Percentiles rank a stretch among this genome's conserved stretches.
These are phyloP conservation scores for Ophiostoma tasmaniense DNA, from an alignment of 2,329 filamentous ascomycete species.

Conservation along the genomic window DNA sequence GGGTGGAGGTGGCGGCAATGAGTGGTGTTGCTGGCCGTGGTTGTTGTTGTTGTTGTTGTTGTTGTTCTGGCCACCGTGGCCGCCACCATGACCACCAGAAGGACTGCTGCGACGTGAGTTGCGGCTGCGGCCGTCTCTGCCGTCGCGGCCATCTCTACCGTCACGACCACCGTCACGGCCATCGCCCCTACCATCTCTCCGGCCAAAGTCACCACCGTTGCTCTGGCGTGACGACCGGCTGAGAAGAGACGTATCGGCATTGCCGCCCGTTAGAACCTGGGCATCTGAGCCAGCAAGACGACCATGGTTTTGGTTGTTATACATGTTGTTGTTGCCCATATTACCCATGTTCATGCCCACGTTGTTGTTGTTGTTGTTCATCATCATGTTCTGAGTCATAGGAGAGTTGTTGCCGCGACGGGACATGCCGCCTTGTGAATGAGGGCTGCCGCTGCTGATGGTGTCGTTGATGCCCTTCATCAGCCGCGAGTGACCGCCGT, in stretches of 20 bases:
- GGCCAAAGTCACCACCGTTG: conserved; percentile 5
- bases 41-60: background rate
- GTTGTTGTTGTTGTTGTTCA: conserved; percentile 19
- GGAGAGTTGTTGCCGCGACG: conserved; percentile 26
- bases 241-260: conserved; percentile 28
- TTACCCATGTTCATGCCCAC: background rate
- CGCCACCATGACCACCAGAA: conserved; percentile 27
- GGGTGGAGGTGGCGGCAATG: conserved; percentile 11
- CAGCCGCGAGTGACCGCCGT: conserved; percentile 33
- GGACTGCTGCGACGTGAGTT: conserved; percentile 28
- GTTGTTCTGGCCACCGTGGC: conserved; percentile 12
- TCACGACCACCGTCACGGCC: background rate
- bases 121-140: conserved; percentile 10
- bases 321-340: too few species aligned
- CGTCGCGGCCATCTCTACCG: background rate
- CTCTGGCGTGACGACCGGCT: background rate
- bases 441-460: conserved; percentile 24
- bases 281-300: conserved; percentile 46
- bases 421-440: conserved; percentile 21
- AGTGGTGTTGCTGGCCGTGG: background rate
- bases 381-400: background rate
- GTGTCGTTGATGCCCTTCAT: conserved; percentile 46
- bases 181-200: background rate
- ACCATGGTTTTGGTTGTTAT: conserved; percentile 28
- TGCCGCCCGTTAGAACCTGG: conserved; percentile 46